Base-by-base conservation (phyloP, 2,329 filamentous ascomycete species). In the Colletotrichum neosansevieriae region DNA sequence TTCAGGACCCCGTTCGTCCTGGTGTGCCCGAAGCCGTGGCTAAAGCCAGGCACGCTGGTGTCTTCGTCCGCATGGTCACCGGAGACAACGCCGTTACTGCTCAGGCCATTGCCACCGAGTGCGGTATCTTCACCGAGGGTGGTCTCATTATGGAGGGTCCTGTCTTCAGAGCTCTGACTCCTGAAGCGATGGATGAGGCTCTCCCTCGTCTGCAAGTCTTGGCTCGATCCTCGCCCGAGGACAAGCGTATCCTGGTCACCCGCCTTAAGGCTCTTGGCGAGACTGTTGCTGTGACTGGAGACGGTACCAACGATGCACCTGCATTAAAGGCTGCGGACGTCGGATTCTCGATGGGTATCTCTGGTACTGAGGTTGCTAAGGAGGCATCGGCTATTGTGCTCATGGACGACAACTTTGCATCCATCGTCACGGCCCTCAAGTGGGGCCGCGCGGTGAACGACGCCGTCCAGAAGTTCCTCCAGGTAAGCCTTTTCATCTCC, bases 391-490 rank as follows among this genome's bases (percentile, higher is more conserved):
- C 88, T 6, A 91, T 91, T 70, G 89, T 91, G 68, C 81, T 91
- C 15, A 84, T 91, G 75, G 89, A 91, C 71, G 89, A 91, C 71
- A 91, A 91, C 76, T 91, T 91, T 72, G 77, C 84, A 9, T 88
- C 89, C 2, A 91, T 91, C 69, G 86, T 91, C 44, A 91, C 87
- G 47, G 89, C 89, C 3, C 82, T 92, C 53, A 86, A 88, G 72
- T 91, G 89, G 89, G 89, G 89, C n/a, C 84, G 89, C 63, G 87
- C 87, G 11, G 89, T 91, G 64, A 91, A 91, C 71, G 89, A 91
- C 70, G 86, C 88, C 0, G 88, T 91, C 38, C 85, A 89, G 75
- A 91, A 91, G 75, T 91, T 92, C 74, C 83, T 91, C 51, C 89
- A 91, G 76, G 82, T 82, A 74, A 67, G 71, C 2, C 4, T 1